A percentile compares a stretch with the other conserved stretches of the same genome.
These are phyloP conservation scores for Amanita muscaria DNA, from an alignment of 768 basidiomycete species.

Conservation along the genomic window DNA sequence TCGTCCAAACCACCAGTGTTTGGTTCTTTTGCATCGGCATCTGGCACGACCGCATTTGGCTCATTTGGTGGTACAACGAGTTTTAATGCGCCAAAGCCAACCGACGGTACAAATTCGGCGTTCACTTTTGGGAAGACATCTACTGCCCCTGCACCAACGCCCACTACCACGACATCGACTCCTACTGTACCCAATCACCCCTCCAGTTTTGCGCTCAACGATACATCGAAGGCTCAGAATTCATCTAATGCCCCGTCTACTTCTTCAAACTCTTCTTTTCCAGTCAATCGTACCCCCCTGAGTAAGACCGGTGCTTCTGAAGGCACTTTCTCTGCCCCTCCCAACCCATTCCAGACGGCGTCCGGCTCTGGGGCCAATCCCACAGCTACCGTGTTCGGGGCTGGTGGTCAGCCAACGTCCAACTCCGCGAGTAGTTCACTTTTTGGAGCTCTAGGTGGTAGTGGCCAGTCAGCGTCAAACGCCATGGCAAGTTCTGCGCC, in stretches of 20 bases:
- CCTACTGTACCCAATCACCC: too few species aligned
- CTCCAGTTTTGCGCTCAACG: too few species aligned
- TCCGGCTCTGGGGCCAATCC: too few species aligned
- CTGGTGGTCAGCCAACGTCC: background rate
- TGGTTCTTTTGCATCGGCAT: background rate
- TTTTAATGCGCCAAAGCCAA: slow-evolving; percentile 1
- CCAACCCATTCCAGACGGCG: too few species aligned
- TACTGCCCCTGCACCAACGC: too few species aligned
- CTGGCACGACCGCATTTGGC: background rate
- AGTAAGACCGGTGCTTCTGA: slow-evolving; percentile 9
- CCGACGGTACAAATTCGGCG: slow-evolving; percentile 11
- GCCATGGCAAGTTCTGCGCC: background rate
- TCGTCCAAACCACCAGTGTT: background rate
- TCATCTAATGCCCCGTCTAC: background rate
- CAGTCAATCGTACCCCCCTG: slow-evolving; percentile 9
- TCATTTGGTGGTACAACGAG: background rate
- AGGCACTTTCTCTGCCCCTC: background rate
- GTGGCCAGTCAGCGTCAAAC: background rate
- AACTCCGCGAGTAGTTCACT: background rate
- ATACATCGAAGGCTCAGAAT: background rate
- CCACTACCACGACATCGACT: too few species aligned
- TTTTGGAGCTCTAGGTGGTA: too few species aligned
- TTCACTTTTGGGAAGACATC: slow-evolving; percentile 10
- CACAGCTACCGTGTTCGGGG: too few species aligned
- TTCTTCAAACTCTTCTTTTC: slow-evolving; percentile 4